Percentiles rank a stretch among this genome's conserved stretches.
Evolutionary conservation across 257 asterid genomes (phyloP).

Genomic region (Solanum bulbocastanum): DNA sequence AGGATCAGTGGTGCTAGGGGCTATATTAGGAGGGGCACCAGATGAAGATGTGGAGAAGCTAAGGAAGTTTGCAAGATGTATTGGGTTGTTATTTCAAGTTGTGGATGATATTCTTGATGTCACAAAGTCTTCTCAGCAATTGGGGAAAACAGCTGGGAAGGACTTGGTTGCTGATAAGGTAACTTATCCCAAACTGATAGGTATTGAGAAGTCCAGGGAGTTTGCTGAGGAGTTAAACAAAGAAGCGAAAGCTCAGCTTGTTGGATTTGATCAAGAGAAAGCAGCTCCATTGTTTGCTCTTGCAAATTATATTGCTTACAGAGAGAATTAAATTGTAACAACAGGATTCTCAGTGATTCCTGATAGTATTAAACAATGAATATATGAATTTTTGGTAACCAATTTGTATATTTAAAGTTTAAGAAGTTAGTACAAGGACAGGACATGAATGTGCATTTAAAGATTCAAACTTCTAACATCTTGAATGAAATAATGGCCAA

Average conservation of each 20-base stretch:
- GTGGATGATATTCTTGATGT: constrained; percentile 61
- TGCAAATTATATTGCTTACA: constrained; percentile 44
- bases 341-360: background rate
- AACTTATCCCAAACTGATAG: constrained; percentile 50
- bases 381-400: background rate
- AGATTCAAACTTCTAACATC: background rate
- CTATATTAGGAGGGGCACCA: constrained; percentile 42
- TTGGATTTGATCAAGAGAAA: constrained; percentile 29
- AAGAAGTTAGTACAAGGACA: background rate
- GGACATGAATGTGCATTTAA: background rate
- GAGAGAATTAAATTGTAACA: constrained; percentile 25
- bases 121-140: constrained; percentile 39
- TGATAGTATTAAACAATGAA: background rate
- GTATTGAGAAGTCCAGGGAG: constrained; percentile 47
- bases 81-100: constrained; percentile 54
- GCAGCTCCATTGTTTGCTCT: constrained; percentile 50
- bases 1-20: constrained; percentile 49
- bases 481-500: background rate
- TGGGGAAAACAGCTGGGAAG: constrained; percentile 63
- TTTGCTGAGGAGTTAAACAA: constrained; percentile 44
- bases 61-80: constrained; percentile 40
- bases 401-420: background rate
- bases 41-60: constrained; percentile 28
- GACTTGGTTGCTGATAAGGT: constrained; percentile 51
- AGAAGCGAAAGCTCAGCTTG: constrained; percentile 42